Evolutionary conservation across 2,329 filamentous ascomycete species (phyloP).

Genomic region (Cercospora beticola): DNA sequence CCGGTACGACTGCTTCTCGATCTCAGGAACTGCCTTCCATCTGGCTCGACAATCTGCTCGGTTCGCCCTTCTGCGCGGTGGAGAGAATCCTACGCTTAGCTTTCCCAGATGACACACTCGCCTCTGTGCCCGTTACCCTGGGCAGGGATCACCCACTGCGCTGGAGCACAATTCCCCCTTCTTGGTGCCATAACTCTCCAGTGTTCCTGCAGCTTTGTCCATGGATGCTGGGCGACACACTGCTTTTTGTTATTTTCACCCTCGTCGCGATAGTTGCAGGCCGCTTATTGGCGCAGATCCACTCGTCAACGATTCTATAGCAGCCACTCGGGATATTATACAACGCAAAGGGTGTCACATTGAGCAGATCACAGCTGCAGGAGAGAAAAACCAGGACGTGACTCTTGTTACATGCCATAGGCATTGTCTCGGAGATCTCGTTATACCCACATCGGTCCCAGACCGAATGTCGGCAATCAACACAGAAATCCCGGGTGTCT

Average conservation of each 20-base stretch:
- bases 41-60: slow-evolving; percentile 3
- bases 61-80: slow-evolving; percentile 14
- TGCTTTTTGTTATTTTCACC: not conserved
- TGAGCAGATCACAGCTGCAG: not conserved
- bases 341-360: not conserved
- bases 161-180: slow-evolving; percentile 9
- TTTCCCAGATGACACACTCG: slow-evolving; percentile 18
- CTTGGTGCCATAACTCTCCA: slow-evolving; percentile 14
- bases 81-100: slow-evolving; percentile 4
- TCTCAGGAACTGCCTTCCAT: slow-evolving; percentile 19
- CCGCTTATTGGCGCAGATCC: not conserved
- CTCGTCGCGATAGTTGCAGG: not conserved
- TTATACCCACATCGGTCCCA: not conserved
- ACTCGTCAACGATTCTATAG: not conserved
- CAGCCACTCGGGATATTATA: not conserved
- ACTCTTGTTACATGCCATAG: not conserved
- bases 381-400: not conserved
- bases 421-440: not conserved
- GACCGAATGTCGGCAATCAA: not conserved
- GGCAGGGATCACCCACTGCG: slow-evolving; percentile 5
- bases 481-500: not conserved
- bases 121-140: slow-evolving; percentile 7
- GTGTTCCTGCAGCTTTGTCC: slow-evolving; percentile 10
- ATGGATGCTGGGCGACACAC: not conserved
- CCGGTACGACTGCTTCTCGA: slow-evolving; percentile 16